A percentile compares a stretch with the other conserved stretches of the same genome.
Evolutionary conservation across 2,329 filamentous ascomycete genomes (phyloP).

Genomic region (Graphilbum ipis-grandicollis): DNA sequence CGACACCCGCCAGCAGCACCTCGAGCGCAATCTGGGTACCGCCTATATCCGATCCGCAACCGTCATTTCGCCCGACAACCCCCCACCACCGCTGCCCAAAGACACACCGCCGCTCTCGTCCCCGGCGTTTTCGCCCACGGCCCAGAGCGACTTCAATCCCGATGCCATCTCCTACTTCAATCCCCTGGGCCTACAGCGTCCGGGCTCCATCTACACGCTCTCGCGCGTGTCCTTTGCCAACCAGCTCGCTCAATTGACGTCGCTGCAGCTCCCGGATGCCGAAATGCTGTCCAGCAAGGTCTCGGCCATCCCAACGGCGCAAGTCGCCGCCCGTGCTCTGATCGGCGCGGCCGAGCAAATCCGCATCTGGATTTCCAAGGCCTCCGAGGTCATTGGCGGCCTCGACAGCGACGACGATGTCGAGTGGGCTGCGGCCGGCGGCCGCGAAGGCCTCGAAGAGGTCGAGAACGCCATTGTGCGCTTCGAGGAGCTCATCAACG

Average conservation of each 20-base stretch:
- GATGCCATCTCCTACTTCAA: conserved; percentile 48
- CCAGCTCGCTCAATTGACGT: conserved; percentile 82
- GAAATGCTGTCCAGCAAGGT: conserved; percentile 70
- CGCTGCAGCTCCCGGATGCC: conserved; percentile 75
- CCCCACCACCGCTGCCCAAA: conserved; percentile 30
- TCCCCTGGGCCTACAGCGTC: conserved; percentile 44
- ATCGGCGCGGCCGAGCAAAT: conserved; percentile 86
- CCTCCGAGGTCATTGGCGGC: conserved; percentile 71
- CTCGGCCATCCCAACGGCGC: conserved; percentile 66
- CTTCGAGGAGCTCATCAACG: conserved; percentile 79
- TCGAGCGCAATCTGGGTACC: conserved; percentile 24
- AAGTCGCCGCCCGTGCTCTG: conserved; percentile 66
- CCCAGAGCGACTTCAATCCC: conserved; percentile 24
- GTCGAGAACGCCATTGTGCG: conserved; percentile 59
- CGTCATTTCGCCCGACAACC: conserved; percentile 11
- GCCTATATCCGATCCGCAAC: not conserved
- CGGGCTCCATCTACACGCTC: conserved; percentile 84
- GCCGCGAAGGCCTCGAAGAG: conserved; percentile 60
- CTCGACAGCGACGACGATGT: conserved; percentile 93
- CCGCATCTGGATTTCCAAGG: conserved; percentile 82
- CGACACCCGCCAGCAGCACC: conserved; percentile 38
- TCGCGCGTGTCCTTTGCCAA: conserved; percentile 85
- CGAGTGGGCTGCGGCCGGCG: conserved; percentile 86
- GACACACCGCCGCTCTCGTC: conserved; percentile 29
- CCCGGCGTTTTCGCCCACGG: conserved; percentile 7